Evolutionary conservation across 1,284 basidiomycete genomes (phyloP).

Genomic region (Heliocybe sulcata): DNA sequence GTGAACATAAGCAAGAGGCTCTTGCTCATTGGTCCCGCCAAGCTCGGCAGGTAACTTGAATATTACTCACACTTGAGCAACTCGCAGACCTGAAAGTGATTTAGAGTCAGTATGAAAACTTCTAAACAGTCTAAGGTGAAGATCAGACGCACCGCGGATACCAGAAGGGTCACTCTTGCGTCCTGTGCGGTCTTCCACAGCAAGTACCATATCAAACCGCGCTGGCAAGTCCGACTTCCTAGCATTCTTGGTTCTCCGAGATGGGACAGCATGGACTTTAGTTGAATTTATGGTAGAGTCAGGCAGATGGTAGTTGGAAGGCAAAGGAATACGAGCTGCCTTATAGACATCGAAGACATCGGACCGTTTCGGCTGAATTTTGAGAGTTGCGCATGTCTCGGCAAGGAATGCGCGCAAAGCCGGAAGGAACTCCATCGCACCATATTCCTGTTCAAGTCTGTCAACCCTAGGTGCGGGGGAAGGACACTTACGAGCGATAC

Average conservation of each 20-base stretch:
- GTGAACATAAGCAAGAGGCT: conserved; percentile 14
- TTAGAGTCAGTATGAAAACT: background rate
- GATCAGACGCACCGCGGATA: conserved; percentile 5
- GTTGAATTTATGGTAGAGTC: too few relatives aligned
- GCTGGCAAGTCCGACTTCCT: background rate
- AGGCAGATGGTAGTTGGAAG: background rate
- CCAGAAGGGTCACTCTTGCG: background rate
- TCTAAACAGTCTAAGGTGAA: background rate
- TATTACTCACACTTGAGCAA: conserved; percentile 12
- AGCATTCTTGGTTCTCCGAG: background rate
- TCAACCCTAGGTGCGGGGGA: background rate
- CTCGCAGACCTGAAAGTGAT: conserved; percentile 8
- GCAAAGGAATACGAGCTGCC: background rate
- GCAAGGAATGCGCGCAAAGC: background rate
- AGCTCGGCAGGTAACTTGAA: conserved; percentile 5
- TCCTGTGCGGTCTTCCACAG: background rate
- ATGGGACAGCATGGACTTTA: background rate
- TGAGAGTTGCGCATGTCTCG: background rate
- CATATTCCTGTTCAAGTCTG: background rate
- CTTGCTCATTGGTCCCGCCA: background rate
- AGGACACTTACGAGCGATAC: background rate
- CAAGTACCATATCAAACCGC: background rate
- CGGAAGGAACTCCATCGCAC: background rate
- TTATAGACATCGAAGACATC: background rate
- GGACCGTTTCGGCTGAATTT: background rate